These are phyloP conservation scores for Penicillium decumbens DNA, from an alignment of 2,329 filamentous ascomycete genomes.

Conservation along the genomic window DNA sequence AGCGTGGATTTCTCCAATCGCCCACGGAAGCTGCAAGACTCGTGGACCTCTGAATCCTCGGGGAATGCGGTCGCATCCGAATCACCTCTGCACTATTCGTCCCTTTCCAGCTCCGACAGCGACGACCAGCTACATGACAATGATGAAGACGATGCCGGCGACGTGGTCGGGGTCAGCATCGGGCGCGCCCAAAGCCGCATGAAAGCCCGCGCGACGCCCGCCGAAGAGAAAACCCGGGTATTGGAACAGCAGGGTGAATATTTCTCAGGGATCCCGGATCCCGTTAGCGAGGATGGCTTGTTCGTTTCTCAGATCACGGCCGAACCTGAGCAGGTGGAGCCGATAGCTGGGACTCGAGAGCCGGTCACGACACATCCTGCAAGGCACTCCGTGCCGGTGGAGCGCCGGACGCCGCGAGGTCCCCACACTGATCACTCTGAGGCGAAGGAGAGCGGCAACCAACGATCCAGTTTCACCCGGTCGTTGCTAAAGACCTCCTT, in stretches of 20 bases:
- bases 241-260: slow-evolving; percentile 50
- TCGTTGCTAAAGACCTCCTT: slow-evolving; percentile 33
- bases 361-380: slow-evolving; percentile 10
- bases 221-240: slow-evolving; percentile 55
- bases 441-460: slow-evolving; percentile 15
- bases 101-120: slow-evolving; percentile 32
- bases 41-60: slow-evolving; percentile 22
- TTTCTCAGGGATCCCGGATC: slow-evolving; percentile 42
- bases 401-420: slow-evolving; percentile 12
- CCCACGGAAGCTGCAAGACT: slow-evolving; percentile 6
- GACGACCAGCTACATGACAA: slow-evolving; percentile 25
- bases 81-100: slow-evolving; percentile 20
- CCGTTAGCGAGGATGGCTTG: slow-evolving; percentile 27
- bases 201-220: slow-evolving; percentile 54
- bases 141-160: slow-evolving; percentile 35
- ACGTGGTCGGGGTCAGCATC: slow-evolving; percentile 57
- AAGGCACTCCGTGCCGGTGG: slow-evolving; percentile 3
- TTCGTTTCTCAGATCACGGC: slow-evolving; percentile 30
- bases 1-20: background rate
- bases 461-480: slow-evolving; percentile 33
- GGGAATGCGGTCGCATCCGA: slow-evolving; percentile 14
- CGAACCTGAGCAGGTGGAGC: slow-evolving; percentile 29
- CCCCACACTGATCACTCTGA: slow-evolving; percentile 10
- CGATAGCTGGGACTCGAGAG: background rate
- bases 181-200: slow-evolving; percentile 54